phyloP scores from a whole-genome alignment of 2,329 filamentous ascomycete genomes.

The Sporothrix protearum region DNA sequence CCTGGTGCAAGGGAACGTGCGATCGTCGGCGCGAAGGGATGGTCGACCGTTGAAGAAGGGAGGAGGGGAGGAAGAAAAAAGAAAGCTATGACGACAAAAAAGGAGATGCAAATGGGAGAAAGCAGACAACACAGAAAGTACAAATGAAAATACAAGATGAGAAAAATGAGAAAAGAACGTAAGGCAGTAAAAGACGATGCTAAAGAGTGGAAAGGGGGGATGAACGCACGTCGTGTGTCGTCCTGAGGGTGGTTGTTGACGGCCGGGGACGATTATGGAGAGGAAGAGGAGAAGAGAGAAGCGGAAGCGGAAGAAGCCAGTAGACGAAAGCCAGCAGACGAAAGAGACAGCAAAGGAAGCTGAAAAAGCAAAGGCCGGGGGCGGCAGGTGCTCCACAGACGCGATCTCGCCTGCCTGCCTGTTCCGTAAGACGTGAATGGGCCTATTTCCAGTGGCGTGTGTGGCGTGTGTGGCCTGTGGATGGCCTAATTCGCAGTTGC shows the following conservation, averaged over 20 bases:
- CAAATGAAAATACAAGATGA: constrained; percentile 13
- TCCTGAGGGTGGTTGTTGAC: constrained; percentile 3
- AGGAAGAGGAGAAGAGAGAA: background rate
- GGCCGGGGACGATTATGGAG: constrained; percentile 7
- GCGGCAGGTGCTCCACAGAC: constrained; percentile 17
- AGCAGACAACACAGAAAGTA: background rate
- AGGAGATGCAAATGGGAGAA: constrained; percentile 1
- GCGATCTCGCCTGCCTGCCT: constrained; percentile 19
- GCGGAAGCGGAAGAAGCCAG: background rate
- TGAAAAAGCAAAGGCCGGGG: constrained; percentile 14
- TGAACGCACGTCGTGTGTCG: background rate
- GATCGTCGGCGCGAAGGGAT: background rate
- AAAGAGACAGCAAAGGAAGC: constrained; percentile 14
- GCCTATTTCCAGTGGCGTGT: background rate
- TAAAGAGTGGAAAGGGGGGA: background rate
- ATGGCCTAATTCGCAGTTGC: background rate
- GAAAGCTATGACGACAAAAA: background rate
- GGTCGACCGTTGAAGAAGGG: background rate
- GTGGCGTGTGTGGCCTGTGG: background rate
- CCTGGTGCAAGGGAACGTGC: background rate
- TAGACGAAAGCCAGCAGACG: too few relatives aligned
- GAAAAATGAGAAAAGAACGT: constrained; percentile 6
- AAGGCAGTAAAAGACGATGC: background rate
- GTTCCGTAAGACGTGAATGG: constrained; percentile 15
- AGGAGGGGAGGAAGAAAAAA: background rate